Base-by-base conservation (phyloP, 2,329 filamentous ascomycete genomes). In the Trichoderma polysporum region DNA sequence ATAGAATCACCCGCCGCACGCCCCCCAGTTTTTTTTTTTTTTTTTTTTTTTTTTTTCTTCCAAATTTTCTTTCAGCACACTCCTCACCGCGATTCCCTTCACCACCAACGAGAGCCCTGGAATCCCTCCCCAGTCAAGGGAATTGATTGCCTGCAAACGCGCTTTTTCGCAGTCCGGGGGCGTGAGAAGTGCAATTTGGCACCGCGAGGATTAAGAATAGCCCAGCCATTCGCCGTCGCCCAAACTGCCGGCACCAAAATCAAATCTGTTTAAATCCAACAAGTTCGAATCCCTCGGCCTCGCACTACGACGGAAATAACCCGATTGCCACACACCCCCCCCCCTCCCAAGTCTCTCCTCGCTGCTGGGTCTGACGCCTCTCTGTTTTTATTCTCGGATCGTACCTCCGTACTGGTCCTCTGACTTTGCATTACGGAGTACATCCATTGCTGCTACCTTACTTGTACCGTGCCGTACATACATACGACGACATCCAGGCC, bases 231-330 rank as follows among this genome's bases (percentile, higher is more conserved):
- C 33, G 47, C n/a, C 29, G 29, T 37, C 47, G 56, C 39, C 65
- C 57, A 67, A 56, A 57, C 61, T 41, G 61, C 50, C 61, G 61
- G 61, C 60, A 39, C 50, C 49, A 41, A 56, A 35, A 29, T 39
- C 47, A 56, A 35, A 29, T 39, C 47, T 64, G 27, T 53, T 31
- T 7, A 37, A 59, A 29, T 41, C 29, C 39, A 33, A 22, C 52
- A 31, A 45, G 39, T 50, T 37, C 54, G 39, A 65, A 58, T 57
- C 41, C 25, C 53, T 62, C 57, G 33, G 13, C 37, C 37, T 68
- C 53, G 66, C 66, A 39, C 66, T 68, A 74, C 71, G 62, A 74
- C 73, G 73, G 74, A 76, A 77, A 77, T 73, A 76, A 71, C 71
- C 75, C 74, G 74, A 76, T 73, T 75, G 56, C 68, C 68, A 70